These are phyloP conservation scores for Huntiella abstrusa DNA, from an alignment of 2,329 filamentous ascomycete species.

Conservation along the genomic window DNA sequence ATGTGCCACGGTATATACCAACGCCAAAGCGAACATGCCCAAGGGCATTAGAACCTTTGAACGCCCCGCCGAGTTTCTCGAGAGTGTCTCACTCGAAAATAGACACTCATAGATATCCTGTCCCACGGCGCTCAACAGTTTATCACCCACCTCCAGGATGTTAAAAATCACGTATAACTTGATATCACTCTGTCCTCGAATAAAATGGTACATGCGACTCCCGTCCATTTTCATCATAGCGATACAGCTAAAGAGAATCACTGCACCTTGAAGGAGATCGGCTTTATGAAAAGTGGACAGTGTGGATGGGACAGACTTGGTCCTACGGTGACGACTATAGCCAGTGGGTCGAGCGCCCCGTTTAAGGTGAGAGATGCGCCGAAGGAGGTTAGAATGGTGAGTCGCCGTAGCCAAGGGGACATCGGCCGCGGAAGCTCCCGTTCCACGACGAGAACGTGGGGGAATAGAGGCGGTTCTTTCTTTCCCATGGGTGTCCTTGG, in stretches of 20 bases:
- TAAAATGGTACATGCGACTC: constrained; percentile 94
- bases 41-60: constrained; percentile 80
- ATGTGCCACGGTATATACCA: constrained; percentile 77
- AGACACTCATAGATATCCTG: constrained; percentile 94
- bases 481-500: background rate
- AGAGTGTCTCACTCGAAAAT: constrained; percentile 81
- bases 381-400: constrained; percentile 4
- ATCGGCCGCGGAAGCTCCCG: background rate
- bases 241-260: constrained; percentile 72
- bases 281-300: constrained; percentile 84
- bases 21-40: constrained; percentile 73
- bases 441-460: background rate
- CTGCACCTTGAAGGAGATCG: constrained; percentile 73
- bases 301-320: constrained; percentile 68
- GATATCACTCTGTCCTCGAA: constrained; percentile 87
- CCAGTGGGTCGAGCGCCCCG: constrained; percentile 16
- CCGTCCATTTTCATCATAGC: constrained; percentile 84
- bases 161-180: constrained; percentile 99
- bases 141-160: constrained; percentile 80
- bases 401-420: background rate
- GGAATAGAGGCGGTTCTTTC: background rate
- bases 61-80: constrained; percentile 68
- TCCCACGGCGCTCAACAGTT: constrained; percentile 73
- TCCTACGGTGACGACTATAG: constrained; percentile 44
- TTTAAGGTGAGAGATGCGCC: constrained; percentile 11